A percentile compares a stretch with the other conserved stretches of the same genome.
Evolutionary conservation across 352 stramenopile genomes (phyloP).

Genomic region (Plasmopara muralis): DNA sequence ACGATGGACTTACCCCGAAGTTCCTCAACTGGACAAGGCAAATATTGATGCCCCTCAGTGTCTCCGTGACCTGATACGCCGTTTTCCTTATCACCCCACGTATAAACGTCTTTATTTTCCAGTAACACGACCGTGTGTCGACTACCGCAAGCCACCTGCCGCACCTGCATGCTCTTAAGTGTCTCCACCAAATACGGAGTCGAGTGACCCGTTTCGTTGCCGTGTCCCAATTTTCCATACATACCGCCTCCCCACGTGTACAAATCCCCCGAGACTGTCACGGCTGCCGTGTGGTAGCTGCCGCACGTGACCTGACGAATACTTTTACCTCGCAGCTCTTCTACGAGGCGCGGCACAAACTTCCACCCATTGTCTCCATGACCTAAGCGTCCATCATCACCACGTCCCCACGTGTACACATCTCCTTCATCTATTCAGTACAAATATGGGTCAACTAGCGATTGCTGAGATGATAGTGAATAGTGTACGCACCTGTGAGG

Average conservation of each 20-base stretch:
- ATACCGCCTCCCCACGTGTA: constrained; percentile 94
- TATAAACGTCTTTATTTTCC: constrained; percentile 87
- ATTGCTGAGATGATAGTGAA: background rate
- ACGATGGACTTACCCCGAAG: constrained; percentile 81
- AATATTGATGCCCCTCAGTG: constrained; percentile 94
- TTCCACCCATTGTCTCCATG: constrained; percentile 95
- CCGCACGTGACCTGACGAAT: constrained; percentile 92
- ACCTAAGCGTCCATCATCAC: constrained; percentile 85
- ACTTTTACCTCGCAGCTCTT: constrained; percentile 87
- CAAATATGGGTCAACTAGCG: background rate
- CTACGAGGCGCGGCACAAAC: constrained; percentile 91
- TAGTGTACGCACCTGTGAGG: constrained; percentile 41
- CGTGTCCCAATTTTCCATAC: constrained; percentile 92
- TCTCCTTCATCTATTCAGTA: constrained; percentile 54
- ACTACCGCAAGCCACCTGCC: constrained; percentile 92
- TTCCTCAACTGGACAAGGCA: constrained; percentile 86
- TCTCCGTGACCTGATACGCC: constrained; percentile 92
- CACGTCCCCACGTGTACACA: constrained; percentile 87
- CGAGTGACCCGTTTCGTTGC: constrained; percentile 91
- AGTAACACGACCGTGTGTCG: constrained; percentile 91
- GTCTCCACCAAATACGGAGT: constrained; percentile 91
- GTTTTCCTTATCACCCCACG: constrained; percentile 95
- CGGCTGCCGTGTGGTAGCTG: constrained; percentile 94
- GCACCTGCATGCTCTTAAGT: constrained; percentile 85
- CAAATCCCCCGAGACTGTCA: constrained; percentile 90